These are phyloP conservation scores for Solanum sparsipilum DNA, from an alignment of 257 asterid genomes.

Conservation along the genomic window DNA sequence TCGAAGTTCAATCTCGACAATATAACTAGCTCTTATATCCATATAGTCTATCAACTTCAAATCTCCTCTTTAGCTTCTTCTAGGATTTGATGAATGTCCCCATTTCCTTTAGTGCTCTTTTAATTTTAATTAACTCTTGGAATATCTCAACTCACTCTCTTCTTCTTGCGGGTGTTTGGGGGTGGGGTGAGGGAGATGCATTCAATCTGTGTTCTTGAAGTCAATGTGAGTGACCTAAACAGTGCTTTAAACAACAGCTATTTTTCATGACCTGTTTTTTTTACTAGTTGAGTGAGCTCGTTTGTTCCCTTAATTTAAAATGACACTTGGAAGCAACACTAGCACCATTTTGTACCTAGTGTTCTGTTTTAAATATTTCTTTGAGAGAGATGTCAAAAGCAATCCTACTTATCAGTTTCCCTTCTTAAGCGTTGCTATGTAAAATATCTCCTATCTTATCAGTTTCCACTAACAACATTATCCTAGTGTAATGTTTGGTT, in stretches of 20 bases:
- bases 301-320: not conserved
- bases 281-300: not conserved
- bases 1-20: not conserved
- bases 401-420: not conserved
- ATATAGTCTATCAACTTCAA: not conserved
- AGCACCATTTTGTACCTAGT: not conserved
- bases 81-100: not conserved
- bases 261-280: not conserved
- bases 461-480: not conserved
- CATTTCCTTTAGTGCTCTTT: not conserved
- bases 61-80: not conserved
- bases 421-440: not conserved
- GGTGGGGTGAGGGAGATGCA: not conserved
- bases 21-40: not conserved
- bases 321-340: not conserved
- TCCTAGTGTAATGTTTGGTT: not conserved
- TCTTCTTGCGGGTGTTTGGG: not conserved
- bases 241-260: not conserved
- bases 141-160: not conserved
- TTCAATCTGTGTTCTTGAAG: not conserved
- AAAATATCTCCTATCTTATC: not conserved
- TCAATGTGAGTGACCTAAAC: not conserved
- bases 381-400: not conserved
- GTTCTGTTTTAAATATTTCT: not conserved
- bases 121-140: not conserved